These are phyloP conservation scores for Syzygium oleosum DNA, from an alignment of 345 rosid species.

Conservation along the genomic window DNA sequence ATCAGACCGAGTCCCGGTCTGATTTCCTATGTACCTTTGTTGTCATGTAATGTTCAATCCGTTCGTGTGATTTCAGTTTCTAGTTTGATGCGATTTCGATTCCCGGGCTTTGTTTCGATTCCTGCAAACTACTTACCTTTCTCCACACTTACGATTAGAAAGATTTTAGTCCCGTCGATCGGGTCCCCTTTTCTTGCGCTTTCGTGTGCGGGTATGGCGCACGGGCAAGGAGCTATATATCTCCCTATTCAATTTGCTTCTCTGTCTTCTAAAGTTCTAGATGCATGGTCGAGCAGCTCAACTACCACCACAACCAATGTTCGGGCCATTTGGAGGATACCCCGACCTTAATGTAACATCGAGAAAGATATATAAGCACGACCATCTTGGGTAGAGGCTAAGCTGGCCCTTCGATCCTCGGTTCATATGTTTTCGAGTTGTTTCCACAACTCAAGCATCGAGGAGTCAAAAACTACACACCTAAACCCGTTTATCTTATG, in stretches of 20 bases:
- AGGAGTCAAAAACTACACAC: background rate
- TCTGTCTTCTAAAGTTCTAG: fast-evolving
- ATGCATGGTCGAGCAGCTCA: background rate
- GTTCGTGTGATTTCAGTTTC: background rate
- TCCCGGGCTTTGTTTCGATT: background rate
- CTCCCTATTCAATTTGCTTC: background rate
- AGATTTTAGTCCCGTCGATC: too few species aligned
- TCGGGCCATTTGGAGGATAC: fast-evolving
- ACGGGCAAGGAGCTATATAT: fast-evolving
- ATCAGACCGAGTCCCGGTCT: too few species aligned
- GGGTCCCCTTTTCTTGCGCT: background rate
- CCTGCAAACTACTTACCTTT: background rate
- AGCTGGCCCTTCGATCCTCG: background rate
- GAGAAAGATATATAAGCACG: background rate
- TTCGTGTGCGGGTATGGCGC: fast-evolving
- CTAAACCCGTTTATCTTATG: background rate
- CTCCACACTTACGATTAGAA: too few species aligned
- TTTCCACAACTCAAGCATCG: background rate
- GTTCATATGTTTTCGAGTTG: background rate
- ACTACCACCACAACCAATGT: background rate
- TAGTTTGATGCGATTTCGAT: background rate
- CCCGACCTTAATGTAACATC: background rate
- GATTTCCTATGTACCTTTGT: background rate
- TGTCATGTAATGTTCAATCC: background rate
- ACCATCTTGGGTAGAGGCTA: too few species aligned